A percentile compares a stretch with the other conserved stretches of the same genome.
Evolutionary conservation across 139 green algal genomes (phyloP).

Genomic region (Trebouxia sp.): DNA sequence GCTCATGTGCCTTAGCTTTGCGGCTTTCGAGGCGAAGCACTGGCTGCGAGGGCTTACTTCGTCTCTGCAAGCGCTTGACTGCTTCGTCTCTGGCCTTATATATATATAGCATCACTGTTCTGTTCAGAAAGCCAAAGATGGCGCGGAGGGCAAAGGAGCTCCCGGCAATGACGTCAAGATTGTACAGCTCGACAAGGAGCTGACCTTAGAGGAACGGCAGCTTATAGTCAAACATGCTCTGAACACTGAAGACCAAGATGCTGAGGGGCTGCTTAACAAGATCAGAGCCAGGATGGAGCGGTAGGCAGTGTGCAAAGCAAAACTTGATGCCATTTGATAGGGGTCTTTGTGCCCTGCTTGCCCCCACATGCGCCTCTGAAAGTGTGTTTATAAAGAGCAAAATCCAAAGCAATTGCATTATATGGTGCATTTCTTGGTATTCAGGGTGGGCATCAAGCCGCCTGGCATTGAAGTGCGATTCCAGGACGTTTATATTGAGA

Average conservation of each 20-base stretch:
- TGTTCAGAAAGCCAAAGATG: neutral
- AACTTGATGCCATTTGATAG: neutral
- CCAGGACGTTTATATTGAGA: conserved; percentile 31
- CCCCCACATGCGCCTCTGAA: neutral
- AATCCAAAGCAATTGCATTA: neutral
- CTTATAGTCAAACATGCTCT: conserved; percentile 28
- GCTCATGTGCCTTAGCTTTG: neutral
- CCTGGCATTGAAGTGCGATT: conserved; percentile 37
- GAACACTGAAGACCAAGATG: conserved; percentile 37
- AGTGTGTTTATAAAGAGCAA: neutral
- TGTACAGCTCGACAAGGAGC: conserved; percentile 17
- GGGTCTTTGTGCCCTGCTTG: neutral
- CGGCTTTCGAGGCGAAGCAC: too few species aligned
- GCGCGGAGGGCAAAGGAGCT: neutral
- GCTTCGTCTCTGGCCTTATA: neutral
- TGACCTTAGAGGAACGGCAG: conserved; percentile 31
- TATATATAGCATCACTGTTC: neutral
- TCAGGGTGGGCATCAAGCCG: conserved; percentile 31
- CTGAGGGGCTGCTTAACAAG: conserved; percentile 24
- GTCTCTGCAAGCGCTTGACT: neutral
- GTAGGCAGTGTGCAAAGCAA: too few species aligned
- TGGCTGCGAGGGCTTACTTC: neutral
- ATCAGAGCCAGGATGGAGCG: conserved; percentile 27
- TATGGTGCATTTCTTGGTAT: neutral
- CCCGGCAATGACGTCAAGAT: neutral